Base-by-base conservation (phyloP, 352 stramenopile species). In the Phytophthora tubulina region DNA sequence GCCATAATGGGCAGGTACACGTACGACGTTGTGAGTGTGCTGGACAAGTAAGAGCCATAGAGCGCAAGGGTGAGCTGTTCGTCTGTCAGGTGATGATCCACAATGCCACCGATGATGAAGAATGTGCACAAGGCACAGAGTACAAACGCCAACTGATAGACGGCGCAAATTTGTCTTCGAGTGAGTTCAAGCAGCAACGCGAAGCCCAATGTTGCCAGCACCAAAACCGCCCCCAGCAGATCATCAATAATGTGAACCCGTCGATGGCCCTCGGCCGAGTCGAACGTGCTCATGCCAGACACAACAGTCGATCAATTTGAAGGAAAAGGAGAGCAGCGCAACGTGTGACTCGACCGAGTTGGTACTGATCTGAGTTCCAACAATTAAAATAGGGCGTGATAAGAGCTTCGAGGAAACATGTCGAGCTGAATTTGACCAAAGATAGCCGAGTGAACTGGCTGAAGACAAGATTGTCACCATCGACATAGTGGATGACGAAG, bases 201-300 rank as follows among this genome's bases (percentile, higher is more conserved):
- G 35, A 93, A 82, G 2, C 66, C 78, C 2, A 82, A 71, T 0
- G 80, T 76, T 10, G 81, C 81, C 10, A 94, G 73, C 30, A 95
- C 63, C 9, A 94, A 63, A 31, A 95, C 75, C 3, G 78, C 78
- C 5, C 86, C 86, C 30, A 95, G 75, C 30, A 95, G 63, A 51
- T 95, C 86, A 55, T 95, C 78, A 41, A 95, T 91, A 69, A 93
- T 86, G 67, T 86, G 78, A 13, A 93, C 85, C 42, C 79, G 81
- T 10, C 83, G 75, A 48, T 73, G 76, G 15, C 52, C 38, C 17
- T 73, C 63, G 9, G 70, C 39, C 36, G 55, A 60, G 14, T 80
- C 70, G 32, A 68, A 36, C 17, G 50, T 48, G 33, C 49, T 70
- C 64, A 77, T 66, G 13, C 38, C 49, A 44, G 42, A 33, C 38